Evolutionary conservation across 2,329 filamentous ascomycete genomes (phyloP).

Genomic region (Arthrobotrys megalospora): DNA sequence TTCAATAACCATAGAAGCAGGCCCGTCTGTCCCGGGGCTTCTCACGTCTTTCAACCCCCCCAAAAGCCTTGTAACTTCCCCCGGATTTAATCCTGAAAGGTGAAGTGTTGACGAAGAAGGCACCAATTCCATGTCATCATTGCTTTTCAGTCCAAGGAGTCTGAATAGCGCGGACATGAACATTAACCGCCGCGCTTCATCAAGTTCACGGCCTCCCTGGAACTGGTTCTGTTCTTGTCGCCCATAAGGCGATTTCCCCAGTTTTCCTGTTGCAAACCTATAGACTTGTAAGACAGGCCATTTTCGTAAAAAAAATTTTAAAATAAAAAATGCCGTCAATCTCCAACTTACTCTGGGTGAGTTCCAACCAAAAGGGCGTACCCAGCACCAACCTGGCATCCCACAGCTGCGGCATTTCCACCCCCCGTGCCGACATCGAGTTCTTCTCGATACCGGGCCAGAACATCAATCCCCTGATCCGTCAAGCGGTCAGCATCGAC

Average conservation of each 20-base stretch:
- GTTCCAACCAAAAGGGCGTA: conserved; percentile 85
- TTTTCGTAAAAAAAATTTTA: conserved; percentile 35
- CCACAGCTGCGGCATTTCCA: conserved; percentile 84
- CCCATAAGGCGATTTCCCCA: conserved; percentile 74
- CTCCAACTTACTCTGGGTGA: conserved; percentile 84
- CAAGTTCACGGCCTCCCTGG: conserved; percentile 77
- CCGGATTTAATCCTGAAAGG: conserved; percentile 78
- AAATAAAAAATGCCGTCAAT: conserved; percentile 61
- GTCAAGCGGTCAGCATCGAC: conserved; percentile 79
- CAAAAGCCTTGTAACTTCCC: conserved; percentile 78
- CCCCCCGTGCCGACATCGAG: conserved; percentile 82
- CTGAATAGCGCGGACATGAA: conserved; percentile 85
- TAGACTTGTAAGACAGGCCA: background rate
- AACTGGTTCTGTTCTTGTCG: conserved; percentile 69
- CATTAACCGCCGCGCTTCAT: conserved; percentile 78
- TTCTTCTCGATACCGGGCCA: conserved; percentile 83
- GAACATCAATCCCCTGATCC: conserved; percentile 79
- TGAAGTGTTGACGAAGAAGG: conserved; percentile 85
- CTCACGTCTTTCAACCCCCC: background rate
- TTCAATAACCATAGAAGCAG: background rate
- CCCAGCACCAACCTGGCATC: conserved; percentile 85
- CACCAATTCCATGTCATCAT: conserved; percentile 65
- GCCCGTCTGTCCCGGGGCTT: background rate
- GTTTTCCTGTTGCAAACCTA: conserved; percentile 86
- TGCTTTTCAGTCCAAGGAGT: conserved; percentile 86